Evolutionary conservation across 495 filamentous ascomycete genomes (phyloP).

Genomic region (Collariella sp.): DNA sequence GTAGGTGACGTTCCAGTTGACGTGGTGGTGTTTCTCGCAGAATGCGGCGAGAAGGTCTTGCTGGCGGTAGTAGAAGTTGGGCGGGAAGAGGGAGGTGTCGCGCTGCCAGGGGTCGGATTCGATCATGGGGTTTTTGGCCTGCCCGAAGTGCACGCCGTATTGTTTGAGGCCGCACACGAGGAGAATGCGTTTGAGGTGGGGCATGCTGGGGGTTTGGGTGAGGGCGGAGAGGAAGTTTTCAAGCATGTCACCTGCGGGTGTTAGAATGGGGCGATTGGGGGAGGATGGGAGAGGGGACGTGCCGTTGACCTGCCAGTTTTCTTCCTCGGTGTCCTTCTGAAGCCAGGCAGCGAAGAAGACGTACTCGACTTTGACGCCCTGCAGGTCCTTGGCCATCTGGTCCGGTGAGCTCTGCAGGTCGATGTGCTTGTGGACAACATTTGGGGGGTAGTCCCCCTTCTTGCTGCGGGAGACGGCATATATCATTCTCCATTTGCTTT

Average conservation of each 20-base stretch:
- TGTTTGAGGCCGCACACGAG: slow-evolving; percentile 49
- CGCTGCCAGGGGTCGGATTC: slow-evolving; percentile 34
- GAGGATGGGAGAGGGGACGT: neutral
- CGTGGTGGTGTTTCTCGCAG: slow-evolving; percentile 26
- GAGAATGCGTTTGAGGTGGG: slow-evolving; percentile 42
- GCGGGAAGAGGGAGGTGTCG: slow-evolving; percentile 23
- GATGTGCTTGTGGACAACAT: slow-evolving; percentile 38
- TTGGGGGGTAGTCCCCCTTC: slow-evolving; percentile 31
- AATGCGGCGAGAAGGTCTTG: slow-evolving; percentile 34
- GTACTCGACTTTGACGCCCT: slow-evolving; percentile 37
- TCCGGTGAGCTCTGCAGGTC: slow-evolving; percentile 36
- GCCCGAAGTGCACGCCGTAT: slow-evolving; percentile 50
- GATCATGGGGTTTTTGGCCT: slow-evolving; percentile 41
- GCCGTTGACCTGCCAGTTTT: slow-evolving; percentile 38
- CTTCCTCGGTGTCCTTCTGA: slow-evolving; percentile 35
- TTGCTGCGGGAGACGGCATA: slow-evolving; percentile 40
- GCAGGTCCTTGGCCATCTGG: slow-evolving; percentile 36
- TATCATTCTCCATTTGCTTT: slow-evolving; percentile 33
- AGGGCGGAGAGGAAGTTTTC: slow-evolving; percentile 45
- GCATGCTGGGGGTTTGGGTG: slow-evolving; percentile 33
- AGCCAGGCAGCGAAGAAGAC: slow-evolving; percentile 45
- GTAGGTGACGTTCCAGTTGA: slow-evolving; percentile 42
- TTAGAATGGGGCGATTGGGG: neutral
- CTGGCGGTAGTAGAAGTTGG: slow-evolving; percentile 44
- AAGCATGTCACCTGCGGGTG: slow-evolving; percentile 30